Base-by-base conservation (phyloP, 164 flowering plant species). In the Berberis vulgaris region DNA sequence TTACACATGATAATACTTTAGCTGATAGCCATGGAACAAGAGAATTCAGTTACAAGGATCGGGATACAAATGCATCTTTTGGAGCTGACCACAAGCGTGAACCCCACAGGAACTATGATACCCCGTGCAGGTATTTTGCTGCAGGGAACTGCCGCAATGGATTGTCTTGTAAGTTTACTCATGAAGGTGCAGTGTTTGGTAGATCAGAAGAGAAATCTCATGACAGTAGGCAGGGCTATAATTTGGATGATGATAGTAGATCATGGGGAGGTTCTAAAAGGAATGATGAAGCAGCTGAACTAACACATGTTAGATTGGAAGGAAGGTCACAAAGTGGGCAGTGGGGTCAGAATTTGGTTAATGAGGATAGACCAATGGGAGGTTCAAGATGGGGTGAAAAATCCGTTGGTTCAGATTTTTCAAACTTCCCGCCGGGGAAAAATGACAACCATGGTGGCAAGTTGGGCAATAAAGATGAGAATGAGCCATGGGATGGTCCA, bases 121-220 rank as follows among this genome's bases (percentile, higher is more conserved):
- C 71, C 56, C 78, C 77, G 54, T 91, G 97, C 77, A 87, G 74
- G 67, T 91, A 66, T 67, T 88, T 84, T 78, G 79, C 81, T 49
- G 75, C 77, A 1, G 96, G 96, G 45, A 73, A 72, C 58, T 91
- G 96, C 74, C 80, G 82, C 2, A 77, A 78, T 57, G 87, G 96
- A 40, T 79, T 74, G 47, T 42, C 66, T 66, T 91, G 97, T 72
- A 79, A 74, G 71, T 86, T 85, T 72, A 81, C 87, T 69, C 97
- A 91, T 78, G 72, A 77, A 50, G 68, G 49, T 62, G 70, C 72
- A 57, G 45, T 49, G 40, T 53, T 43, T 59, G 61, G 13, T 44
- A 70, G 69, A 60, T 73, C 80, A 12, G 80, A 76, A 6, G 67
- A 71, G 46, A 80, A 75, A 49, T 69, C 74, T 47, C 65, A 39